Conservation (phyloP, 2,329 filamentous ascomycete genomes). For the Coniella lustricola region DNA sequence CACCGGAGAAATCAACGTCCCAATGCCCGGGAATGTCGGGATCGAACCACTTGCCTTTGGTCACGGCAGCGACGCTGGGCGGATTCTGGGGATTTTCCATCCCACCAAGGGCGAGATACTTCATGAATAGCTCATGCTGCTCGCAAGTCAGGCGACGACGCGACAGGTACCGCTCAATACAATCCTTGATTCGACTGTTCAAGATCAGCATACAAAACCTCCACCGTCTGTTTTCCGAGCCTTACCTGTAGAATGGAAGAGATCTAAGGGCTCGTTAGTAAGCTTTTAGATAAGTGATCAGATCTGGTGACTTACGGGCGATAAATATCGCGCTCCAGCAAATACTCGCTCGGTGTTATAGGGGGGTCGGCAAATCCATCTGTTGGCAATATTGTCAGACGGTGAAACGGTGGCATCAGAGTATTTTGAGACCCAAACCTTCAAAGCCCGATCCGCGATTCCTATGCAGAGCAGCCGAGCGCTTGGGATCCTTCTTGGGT, state of each 20-base stretch:
- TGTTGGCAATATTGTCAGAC: constrained; percentile 20
- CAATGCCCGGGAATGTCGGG: constrained; percentile 49
- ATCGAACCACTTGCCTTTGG: constrained; percentile 39
- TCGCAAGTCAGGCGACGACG: constrained; percentile 66
- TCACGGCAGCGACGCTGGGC: constrained; percentile 34
- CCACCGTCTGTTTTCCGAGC: constrained; percentile 1
- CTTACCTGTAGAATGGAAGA: constrained; percentile 50
- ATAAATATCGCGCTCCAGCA: constrained; percentile 64
- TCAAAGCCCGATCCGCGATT: constrained; percentile 61
- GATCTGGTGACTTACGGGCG: constrained; percentile 39
- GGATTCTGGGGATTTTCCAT: constrained; percentile 58
- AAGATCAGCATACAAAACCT: constrained; percentile 6
- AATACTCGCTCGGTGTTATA: constrained; percentile 61
- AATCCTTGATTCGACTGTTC: constrained; percentile 70
- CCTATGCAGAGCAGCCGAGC: constrained; percentile 35
- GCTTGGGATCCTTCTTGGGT: constrained; percentile 23
- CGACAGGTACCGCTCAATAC: constrained; percentile 72
- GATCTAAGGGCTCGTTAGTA: constrained; percentile 30
- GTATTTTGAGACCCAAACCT: constrained; percentile 32
- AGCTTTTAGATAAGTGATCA: not conserved
- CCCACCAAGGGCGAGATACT: constrained; percentile 78
- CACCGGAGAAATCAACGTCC: constrained; percentile 71
- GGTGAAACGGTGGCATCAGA: not conserved
- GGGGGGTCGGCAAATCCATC: constrained; percentile 76
- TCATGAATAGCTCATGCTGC: constrained; percentile 61